Base-by-base conservation (phyloP, 768 basidiomycete species). In the Cystofilobasidium ferigula region DNA sequence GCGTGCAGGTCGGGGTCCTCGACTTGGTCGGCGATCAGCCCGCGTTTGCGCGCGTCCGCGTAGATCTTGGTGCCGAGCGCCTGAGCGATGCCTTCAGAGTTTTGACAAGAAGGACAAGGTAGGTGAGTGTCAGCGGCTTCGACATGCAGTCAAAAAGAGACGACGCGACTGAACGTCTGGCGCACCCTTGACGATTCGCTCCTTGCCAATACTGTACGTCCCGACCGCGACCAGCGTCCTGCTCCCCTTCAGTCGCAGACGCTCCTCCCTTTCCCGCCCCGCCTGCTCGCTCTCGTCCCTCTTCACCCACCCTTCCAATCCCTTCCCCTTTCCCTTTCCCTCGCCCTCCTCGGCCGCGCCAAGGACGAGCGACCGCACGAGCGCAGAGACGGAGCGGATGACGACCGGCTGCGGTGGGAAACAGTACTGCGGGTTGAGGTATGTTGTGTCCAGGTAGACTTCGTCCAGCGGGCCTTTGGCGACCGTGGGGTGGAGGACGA, bases 121-220 rank as follows among this genome's bases (percentile, higher is more conserved):
- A 38, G 63, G 53, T 22, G 51, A 47, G 32, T 7, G 48, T 45
- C 24, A 54, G 70, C 34, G 69, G 14, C 24, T 20, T 13, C 10
- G 9, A n/a, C 16, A 12, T 53, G 30, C 16, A 9, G 28, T 22
- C 10, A 36, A 28, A 14, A 18, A 30, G 1, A 20, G 53, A 36
- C 3, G 18, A 48, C 34, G n/a, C 40, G 26, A 64, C 45, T 34
- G 30, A 9, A 40, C 43, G n/a, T 13, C 28, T 2, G 40, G 51
- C 71, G 36, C 64, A 89, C 90, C 91, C 82, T 97, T 95, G 45
- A 95, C 92, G 45, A 98, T 87, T 28, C 95, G 85, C 75, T 99
- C 95, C 75, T 99, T 99, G 45, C 95, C 95, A 57, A 98, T 90
- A 0, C 89, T 89, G 76, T 99, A 99, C 0, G 95, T 97, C 51